Conservation (phyloP, 176 grass and related monocot genomes). For the Musa itinerans region DNA sequence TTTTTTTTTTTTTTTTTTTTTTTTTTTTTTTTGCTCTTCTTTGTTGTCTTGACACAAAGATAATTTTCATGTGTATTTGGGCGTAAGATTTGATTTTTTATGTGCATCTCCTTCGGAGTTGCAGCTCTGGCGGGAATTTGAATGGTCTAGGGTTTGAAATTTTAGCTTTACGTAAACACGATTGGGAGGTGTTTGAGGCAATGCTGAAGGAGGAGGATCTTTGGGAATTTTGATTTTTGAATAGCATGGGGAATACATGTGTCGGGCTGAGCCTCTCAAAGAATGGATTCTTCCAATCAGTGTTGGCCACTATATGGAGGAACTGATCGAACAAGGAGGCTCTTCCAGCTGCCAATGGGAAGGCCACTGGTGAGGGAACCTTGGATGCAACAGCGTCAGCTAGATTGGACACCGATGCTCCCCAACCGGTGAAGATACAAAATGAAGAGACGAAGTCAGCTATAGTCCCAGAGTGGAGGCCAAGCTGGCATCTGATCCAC, state of each 20-base stretch:
- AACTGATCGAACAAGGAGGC: not conserved
- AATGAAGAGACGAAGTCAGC: not conserved
- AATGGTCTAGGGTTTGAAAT: not conserved
- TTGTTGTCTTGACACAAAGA: no score
- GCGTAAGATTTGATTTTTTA: not conserved
- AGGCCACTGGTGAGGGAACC: not conserved
- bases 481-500: not conserved
- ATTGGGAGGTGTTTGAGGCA: not conserved
- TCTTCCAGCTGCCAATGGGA: not conserved
- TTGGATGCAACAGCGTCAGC: not conserved
- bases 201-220: not conserved
- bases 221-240: not conserved
- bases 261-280: not conserved
- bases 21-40: no score
- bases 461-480: not conserved
- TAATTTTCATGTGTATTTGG: not conserved
- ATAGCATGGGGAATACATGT: slow-evolving; percentile 1
- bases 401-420: not conserved
- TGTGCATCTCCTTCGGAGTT: not conserved
- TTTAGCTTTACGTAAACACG: not conserved
- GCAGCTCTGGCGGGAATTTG: not conserved
- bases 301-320: not conserved
- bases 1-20: no score
- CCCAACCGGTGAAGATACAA: not conserved
- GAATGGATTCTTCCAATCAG: slow-evolving; percentile 3